Percentiles rank a stretch among this genome's conserved stretches.
Evolutionary conservation across 164 flowering plant species (phyloP).

Genomic region (Umbellularia californica): DNA sequence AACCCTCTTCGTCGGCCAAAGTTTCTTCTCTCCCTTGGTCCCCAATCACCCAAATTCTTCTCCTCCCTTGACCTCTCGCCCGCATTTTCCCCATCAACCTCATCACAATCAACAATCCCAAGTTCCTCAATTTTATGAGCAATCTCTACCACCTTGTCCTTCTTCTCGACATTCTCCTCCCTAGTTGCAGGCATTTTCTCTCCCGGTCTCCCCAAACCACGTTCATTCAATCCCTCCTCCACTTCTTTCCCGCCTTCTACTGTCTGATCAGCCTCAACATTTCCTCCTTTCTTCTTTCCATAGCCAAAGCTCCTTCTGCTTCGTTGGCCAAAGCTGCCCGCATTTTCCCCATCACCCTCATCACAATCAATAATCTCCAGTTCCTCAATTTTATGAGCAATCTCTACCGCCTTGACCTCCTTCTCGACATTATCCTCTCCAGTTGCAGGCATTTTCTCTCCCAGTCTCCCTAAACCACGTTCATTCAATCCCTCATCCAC

Average conservation of each 20-base stretch:
- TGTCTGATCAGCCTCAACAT: not conserved
- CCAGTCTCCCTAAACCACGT: too few relatives aligned
- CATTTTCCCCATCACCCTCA: not conserved
- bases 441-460: too few relatives aligned
- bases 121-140: conserved; percentile 1
- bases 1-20: too few relatives aligned
- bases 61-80: not conserved
- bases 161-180: too few relatives aligned
- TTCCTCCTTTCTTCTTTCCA: not conserved
- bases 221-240: not conserved
- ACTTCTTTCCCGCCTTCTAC: not conserved
- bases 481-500: not conserved
- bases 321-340: not conserved
- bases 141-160: too few relatives aligned
- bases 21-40: not conserved
- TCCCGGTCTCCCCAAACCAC: too few relatives aligned
- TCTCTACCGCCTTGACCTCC: too few relatives aligned
- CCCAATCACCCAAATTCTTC: not conserved
- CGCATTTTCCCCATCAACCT: not conserved
- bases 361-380: not conserved
- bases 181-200: too few relatives aligned
- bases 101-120: not conserved
- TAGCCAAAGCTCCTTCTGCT: not conserved
- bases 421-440: too few relatives aligned
- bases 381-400: not conserved